phyloP scores from a whole-genome alignment of 2,329 filamentous ascomycete genomes.

The Cladosporium sp. region DNA sequence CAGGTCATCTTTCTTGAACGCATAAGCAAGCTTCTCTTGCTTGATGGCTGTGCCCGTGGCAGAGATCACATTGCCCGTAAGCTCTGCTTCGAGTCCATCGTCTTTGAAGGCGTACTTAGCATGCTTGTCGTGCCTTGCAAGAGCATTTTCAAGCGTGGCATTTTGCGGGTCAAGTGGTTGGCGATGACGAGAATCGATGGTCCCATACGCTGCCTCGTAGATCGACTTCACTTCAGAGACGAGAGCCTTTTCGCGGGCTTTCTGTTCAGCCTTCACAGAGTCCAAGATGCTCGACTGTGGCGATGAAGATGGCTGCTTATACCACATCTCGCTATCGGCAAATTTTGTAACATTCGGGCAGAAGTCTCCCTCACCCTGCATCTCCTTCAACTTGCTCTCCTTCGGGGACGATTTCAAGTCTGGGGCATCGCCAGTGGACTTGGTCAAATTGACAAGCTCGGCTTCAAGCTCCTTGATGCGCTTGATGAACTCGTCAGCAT shows the following conservation, averaged over 20 bases:
- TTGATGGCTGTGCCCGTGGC: not conserved
- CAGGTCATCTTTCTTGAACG: not conserved
- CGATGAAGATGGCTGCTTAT: slow-evolving; percentile 30
- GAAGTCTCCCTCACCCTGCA: slow-evolving; percentile 37
- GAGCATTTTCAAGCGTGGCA: slow-evolving; percentile 18
- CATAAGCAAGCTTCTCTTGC: not conserved
- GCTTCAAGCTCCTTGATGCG: slow-evolving; percentile 10
- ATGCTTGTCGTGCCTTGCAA: slow-evolving; percentile 24
- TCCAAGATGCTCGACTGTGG: slow-evolving; percentile 16
- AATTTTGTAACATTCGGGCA: slow-evolving; percentile 33
- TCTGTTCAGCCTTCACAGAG: slow-evolving; percentile 21
- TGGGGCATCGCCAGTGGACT: not conserved
- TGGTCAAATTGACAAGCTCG: slow-evolving; percentile 1
- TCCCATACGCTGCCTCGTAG: slow-evolving; percentile 42
- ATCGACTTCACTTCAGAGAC: slow-evolving; percentile 37
- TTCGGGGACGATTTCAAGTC: not conserved
- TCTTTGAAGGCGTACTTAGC: slow-evolving; percentile 17
- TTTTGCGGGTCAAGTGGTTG: slow-evolving; percentile 15
- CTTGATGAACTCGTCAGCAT: slow-evolving; percentile 10
- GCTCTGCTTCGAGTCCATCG: slow-evolving; percentile 22
- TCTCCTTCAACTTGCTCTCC: slow-evolving; percentile 7
- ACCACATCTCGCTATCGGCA: slow-evolving; percentile 33
- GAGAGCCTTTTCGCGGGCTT: slow-evolving; percentile 30
- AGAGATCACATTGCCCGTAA: slow-evolving; percentile 4
- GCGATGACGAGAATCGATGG: slow-evolving; percentile 28